Evolutionary conservation across 202 grass and related monocot genomes (phyloP).

Genomic region (Zoysia matrella): DNA sequence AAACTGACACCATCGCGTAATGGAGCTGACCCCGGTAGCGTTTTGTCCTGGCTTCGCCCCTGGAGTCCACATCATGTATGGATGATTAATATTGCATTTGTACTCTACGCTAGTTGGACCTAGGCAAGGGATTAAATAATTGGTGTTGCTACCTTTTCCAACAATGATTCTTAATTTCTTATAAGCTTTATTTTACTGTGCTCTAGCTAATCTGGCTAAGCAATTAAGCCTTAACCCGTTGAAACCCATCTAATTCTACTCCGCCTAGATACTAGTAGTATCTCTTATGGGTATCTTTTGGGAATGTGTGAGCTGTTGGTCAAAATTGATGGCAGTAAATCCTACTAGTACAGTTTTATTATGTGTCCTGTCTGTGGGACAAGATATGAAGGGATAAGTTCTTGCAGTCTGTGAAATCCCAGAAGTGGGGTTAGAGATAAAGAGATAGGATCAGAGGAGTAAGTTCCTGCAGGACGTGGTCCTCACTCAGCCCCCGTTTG

Average conservation of each 20-base stretch:
- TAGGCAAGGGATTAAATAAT: slow-evolving; percentile 32
- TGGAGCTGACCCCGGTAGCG: too few relatives aligned
- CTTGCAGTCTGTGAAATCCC: slow-evolving; percentile 28
- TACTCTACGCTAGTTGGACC: slow-evolving; percentile 22
- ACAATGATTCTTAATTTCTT: slow-evolving; percentile 17
- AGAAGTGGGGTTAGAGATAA: slow-evolving; percentile 31
- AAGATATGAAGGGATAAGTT: slow-evolving; percentile 35
- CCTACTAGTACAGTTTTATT: background rate
- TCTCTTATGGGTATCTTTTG: slow-evolving; percentile 19
- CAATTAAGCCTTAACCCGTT: slow-evolving; percentile 11
- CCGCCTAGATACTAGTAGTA: background rate
- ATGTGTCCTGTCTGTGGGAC: slow-evolving; percentile 31
- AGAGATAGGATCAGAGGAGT: background rate
- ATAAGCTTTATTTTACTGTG: slow-evolving; percentile 17
- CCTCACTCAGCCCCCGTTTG: background rate
- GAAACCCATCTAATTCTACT: background rate
- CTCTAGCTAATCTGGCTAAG: background rate
- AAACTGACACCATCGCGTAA: too few relatives aligned
- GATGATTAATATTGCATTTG: too few relatives aligned
- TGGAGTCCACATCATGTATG: too few relatives aligned
- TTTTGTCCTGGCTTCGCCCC: too few relatives aligned
- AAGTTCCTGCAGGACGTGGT: slow-evolving; percentile 24
- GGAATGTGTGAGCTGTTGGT: slow-evolving; percentile 31
- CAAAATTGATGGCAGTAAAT: slow-evolving; percentile 27
- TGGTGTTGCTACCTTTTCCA: slow-evolving; percentile 38